A percentile compares a stretch with the other conserved stretches of the same genome.
Evolutionary conservation across 2,329 filamentous ascomycete genomes (phyloP).

Genomic region (Fusarium palustre): DNA sequence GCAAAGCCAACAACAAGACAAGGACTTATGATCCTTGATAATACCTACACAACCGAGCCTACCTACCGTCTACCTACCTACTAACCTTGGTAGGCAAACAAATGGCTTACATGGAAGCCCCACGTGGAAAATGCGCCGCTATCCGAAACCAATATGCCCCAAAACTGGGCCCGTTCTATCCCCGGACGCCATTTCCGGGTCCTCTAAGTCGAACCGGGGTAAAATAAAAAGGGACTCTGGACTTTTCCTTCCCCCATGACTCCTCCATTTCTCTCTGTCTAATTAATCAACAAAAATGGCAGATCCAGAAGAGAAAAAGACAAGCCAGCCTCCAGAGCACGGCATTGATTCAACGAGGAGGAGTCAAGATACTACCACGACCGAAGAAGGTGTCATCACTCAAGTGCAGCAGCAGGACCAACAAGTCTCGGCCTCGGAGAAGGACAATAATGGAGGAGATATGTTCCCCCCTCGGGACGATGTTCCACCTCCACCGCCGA

Average conservation of each 20-base stretch:
- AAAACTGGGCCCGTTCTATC: constrained; percentile 34
- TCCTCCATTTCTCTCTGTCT: constrained; percentile 12
- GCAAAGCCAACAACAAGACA: not conserved
- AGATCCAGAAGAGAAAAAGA: constrained; percentile 40
- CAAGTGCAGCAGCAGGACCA: constrained; percentile 23
- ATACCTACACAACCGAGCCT: not conserved
- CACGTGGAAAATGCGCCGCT: constrained; percentile 29
- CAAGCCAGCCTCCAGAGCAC: constrained; percentile 13
- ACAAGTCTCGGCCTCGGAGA: constrained; percentile 14
- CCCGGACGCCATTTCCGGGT: constrained; percentile 40
- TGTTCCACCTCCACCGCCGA: constrained; percentile 57
- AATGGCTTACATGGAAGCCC: constrained; percentile 15
- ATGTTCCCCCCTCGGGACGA: constrained; percentile 27
- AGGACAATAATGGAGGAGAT: constrained; percentile 12
- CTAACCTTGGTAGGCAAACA: not conserved
- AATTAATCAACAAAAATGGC: constrained; percentile 15
- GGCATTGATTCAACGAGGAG: constrained; percentile 20
- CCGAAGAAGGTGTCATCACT: constrained; percentile 38
- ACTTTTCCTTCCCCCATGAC: constrained; percentile 15
- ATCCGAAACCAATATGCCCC: constrained; percentile 33
- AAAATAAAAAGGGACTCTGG: constrained; percentile 23
- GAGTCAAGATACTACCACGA: constrained; percentile 38
- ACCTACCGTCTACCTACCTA: too few relatives aligned
- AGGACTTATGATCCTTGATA: not conserved
- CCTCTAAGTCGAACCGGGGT: constrained; percentile 29